Evolutionary conservation across 2,329 filamentous ascomycete genomes (phyloP), one percentile per base, ranked within the genome.

Genomic region (Aspergillus neoniger): DNA sequence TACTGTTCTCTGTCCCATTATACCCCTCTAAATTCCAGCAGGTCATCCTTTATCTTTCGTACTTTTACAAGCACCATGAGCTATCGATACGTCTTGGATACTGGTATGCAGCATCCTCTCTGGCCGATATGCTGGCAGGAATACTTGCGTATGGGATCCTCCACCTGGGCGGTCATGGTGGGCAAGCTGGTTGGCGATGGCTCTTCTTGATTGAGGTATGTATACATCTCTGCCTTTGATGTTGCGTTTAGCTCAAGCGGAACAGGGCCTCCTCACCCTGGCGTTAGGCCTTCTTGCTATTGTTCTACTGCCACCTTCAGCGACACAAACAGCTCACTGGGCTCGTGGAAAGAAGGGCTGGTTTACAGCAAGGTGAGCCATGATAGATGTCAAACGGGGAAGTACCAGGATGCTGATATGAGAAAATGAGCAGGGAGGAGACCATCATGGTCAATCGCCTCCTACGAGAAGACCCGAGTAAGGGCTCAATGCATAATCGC

Each of bases 1-100:
- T 59, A 7, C 17, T 28, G 21, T 21, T 9, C 8, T 1, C 14
- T 23, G 19, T 23, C 21, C 5, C n/a, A 2, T 21, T 47, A 36
- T 9, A 15, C 12, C 6, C 38, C 21, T 57, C 5, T 28, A 10
- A 15, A 23, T 3, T 4, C 1, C 3, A 14, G 8, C 7, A 70
- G 63, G 63, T 70, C 25, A 67, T 78, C 21, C 63, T 78, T 0
- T 91, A 87, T 72, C 78, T 91, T 4, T 86, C 84, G 4, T 91
- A 91, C 70, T 92, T 88, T 69, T 91, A 91, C 75, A 91, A 85
- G 52, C 82, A 83, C 1, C 80, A 81, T 51, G 89, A 91, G 70
- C 78, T 91, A 0, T 86, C 88, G 0, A 81, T 83, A 4, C 65
- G 72, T 12, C 60, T 71, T 36, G 62, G 69, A 8, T 70, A 69